A percentile compares a stretch with the other conserved stretches of the same genome.
Conservation (phyloP, 2,329 filamentous ascomycete species). For the Colletotrichum theobromicola region DNA sequence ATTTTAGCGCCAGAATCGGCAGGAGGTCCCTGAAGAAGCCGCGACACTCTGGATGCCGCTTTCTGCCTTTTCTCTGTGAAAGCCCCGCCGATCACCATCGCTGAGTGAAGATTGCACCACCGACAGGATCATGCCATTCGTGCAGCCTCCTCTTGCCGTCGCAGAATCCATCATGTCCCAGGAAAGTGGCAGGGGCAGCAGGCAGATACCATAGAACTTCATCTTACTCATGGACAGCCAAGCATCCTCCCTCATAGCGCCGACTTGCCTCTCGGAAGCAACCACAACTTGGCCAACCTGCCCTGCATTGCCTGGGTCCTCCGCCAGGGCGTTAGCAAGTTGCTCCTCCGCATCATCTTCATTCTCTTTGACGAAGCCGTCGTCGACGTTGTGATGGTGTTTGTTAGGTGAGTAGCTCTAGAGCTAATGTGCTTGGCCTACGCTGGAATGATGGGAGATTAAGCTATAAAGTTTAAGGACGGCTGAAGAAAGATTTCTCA, state of each 20-base stretch:
- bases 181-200: too few relatives aligned
- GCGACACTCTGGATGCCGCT: not conserved
- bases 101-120: not conserved
- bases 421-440: too few relatives aligned
- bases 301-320: not conserved
- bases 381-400: not conserved
- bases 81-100: not conserved
- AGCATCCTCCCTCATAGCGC: too few relatives aligned
- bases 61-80: not conserved
- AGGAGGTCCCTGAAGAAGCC: not conserved
- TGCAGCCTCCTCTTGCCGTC: too few relatives aligned
- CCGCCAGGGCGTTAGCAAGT: not conserved
- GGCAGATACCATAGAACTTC: too few relatives aligned
- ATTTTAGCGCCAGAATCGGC: not conserved
- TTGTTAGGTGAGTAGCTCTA: not conserved
- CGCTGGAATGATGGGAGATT: too few relatives aligned
- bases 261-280: too few relatives aligned
- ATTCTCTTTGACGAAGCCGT: not conserved
- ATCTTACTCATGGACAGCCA: too few relatives aligned
- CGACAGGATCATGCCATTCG: not conserved
- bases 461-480: too few relatives aligned
- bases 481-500: too few relatives aligned
- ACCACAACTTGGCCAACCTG: not conserved
- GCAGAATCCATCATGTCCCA: too few relatives aligned
- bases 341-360: not conserved